Percentiles rank a stretch among this genome's conserved stretches.
phyloP scores from a whole-genome alignment of 1,139 yeast species.

The Blastobotrys ciferrii region DNA sequence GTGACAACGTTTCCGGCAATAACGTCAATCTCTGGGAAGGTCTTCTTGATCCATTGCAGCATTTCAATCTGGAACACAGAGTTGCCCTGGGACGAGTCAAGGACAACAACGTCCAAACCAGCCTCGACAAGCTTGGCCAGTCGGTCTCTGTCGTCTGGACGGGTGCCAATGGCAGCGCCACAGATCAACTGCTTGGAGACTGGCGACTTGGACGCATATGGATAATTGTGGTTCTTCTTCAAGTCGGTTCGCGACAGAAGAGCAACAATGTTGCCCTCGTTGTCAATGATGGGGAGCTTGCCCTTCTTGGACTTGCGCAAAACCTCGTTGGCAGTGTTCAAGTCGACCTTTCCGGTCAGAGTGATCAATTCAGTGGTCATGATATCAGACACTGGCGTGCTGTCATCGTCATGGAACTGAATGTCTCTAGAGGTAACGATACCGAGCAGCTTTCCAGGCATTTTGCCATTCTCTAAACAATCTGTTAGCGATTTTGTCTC shows the following conservation, averaged over 20 bases:
- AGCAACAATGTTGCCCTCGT: slow-evolving; percentile 71
- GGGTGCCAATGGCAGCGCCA: slow-evolving; percentile 98
- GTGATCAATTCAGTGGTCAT: slow-evolving; percentile 91
- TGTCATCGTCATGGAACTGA: slow-evolving; percentile 82
- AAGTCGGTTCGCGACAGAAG: slow-evolving; percentile 93
- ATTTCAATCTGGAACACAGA: slow-evolving; percentile 90
- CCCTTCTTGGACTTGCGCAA: slow-evolving; percentile 95
- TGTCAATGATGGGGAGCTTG: slow-evolving; percentile 90
- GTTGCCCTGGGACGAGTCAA: slow-evolving; percentile 98
- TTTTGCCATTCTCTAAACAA: slow-evolving; percentile 70
- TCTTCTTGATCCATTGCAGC: slow-evolving; percentile 86
- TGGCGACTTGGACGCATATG: slow-evolving; percentile 90
- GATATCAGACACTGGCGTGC: slow-evolving; percentile 63
- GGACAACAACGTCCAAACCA: slow-evolving; percentile 92
- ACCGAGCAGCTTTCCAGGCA: slow-evolving; percentile 90
- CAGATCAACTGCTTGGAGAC: slow-evolving; percentile 92
- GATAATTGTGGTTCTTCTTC: slow-evolving; percentile 92
- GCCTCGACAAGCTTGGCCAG: slow-evolving; percentile 83
- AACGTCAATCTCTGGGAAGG: slow-evolving; percentile 76
- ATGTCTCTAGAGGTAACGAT: slow-evolving; percentile 96
- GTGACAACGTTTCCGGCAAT: slow-evolving; percentile 99
- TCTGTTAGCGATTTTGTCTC: slow-evolving; percentile 15
- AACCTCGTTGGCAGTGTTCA: slow-evolving; percentile 84
- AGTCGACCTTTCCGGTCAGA: slow-evolving; percentile 64
- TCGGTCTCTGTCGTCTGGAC: slow-evolving; percentile 85